Evolutionary conservation across 2,329 filamentous ascomycete genomes (phyloP).

Genomic region (Xylaria sp.): DNA sequence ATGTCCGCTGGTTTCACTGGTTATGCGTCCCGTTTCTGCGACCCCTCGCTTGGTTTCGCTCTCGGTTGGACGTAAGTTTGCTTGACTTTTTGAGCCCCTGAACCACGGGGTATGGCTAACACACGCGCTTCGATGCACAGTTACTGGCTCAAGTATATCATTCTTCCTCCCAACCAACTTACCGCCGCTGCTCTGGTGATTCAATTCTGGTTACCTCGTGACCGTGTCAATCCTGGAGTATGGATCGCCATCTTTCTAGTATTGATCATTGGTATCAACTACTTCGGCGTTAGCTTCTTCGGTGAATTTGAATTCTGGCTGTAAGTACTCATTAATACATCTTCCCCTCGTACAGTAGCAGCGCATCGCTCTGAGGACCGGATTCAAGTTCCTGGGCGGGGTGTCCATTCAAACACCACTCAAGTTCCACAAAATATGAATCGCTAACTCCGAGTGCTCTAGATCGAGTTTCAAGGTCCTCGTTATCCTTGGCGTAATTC

Average conservation of each 20-base stretch:
- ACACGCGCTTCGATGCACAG: conserved; percentile 42
- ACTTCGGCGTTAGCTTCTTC: conserved; percentile 75
- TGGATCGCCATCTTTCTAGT: conserved; percentile 79
- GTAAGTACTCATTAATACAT: conserved; percentile 16
- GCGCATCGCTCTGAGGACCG: not conserved
- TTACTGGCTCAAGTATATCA: conserved; percentile 82
- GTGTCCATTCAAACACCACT: too few species aligned
- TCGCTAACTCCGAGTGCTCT: conserved; percentile 15
- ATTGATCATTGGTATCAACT: conserved; percentile 72
- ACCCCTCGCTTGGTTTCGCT: conserved; percentile 82
- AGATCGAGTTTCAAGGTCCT: conserved; percentile 72
- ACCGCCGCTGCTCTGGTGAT: conserved; percentile 84
- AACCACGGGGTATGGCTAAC: conserved; percentile 34
- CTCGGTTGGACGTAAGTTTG: conserved; percentile 73
- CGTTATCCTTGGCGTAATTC: conserved; percentile 72
- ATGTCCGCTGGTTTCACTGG: conserved; percentile 82
- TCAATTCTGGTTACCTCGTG: conserved; percentile 75
- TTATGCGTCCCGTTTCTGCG: conserved; percentile 81
- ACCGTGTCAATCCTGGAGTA: conserved; percentile 78
- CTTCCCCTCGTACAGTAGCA: not conserved
- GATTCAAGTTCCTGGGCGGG: not conserved
- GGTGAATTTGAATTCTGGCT: conserved; percentile 73
- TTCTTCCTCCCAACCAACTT: conserved; percentile 85
- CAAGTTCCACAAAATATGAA: not conserved
- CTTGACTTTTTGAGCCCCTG: not conserved